Conservation (phyloP, 805 yeast species). For the Suhomyces kilbournensis region DNA sequence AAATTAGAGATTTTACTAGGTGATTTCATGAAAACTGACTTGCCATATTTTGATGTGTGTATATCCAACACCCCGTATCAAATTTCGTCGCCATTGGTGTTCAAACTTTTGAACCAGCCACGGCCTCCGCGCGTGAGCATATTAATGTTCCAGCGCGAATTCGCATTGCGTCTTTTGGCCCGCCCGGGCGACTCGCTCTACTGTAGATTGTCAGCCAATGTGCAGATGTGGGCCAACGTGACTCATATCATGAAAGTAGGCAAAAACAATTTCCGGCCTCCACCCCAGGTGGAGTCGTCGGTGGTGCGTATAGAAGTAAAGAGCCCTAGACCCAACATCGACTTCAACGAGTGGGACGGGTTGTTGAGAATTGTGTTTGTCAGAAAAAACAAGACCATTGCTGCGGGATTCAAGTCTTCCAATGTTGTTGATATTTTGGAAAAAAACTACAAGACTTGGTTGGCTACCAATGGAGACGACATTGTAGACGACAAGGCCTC, state of each 20-base stretch:
- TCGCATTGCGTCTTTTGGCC: conserved; percentile 88
- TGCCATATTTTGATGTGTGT: conserved; percentile 94
- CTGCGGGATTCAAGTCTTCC: conserved; percentile 85
- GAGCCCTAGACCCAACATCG: conserved; percentile 89
- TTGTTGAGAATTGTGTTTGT: conserved; percentile 86
- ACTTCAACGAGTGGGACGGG: conserved; percentile 97
- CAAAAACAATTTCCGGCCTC: conserved; percentile 93
- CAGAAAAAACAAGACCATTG: conserved; percentile 87
- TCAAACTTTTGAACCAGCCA: conserved; percentile 86
- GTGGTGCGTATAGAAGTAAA: conserved; percentile 93
- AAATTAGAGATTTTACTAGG: conserved; percentile 90
- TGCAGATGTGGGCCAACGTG: conserved; percentile 99
- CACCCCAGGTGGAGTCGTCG: conserved; percentile 96
- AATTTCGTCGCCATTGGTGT: conserved; percentile 93
- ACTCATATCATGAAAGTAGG: conserved; percentile 99
- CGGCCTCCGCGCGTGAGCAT: conserved; percentile 93
- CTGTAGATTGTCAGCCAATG: conserved; percentile 92
- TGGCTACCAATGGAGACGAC: conserved; percentile 50
- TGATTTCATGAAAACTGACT: conserved; percentile 91
- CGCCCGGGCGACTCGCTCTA: conserved; percentile 95
- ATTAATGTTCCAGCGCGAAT: conserved; percentile 97
- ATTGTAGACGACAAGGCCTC: conserved; percentile 42
- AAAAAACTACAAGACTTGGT: conserved; percentile 78
- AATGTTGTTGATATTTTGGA: conserved; percentile 80
- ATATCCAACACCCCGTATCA: conserved; percentile 97